phyloP scores from a whole-genome alignment of 495 filamentous ascomycete genomes.

The Hypomontagnella submonticulosa region DNA sequence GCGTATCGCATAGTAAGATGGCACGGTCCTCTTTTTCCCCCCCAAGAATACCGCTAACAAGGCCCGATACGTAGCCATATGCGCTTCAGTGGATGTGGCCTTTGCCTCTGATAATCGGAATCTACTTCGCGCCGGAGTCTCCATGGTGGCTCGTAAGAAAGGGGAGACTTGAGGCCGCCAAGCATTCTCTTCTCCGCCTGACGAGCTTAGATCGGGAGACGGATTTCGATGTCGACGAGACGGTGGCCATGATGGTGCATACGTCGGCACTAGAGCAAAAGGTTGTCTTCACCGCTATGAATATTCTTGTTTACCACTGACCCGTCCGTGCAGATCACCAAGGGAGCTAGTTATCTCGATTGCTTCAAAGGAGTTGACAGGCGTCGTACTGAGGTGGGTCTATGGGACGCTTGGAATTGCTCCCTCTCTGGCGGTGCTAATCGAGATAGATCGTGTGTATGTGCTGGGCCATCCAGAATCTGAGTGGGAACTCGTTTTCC shows the following conservation, averaged over 20 bases:
- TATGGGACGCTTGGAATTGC: not conserved
- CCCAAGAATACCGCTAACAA: conserved; percentile 16
- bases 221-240: conserved; percentile 78
- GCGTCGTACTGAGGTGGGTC: conserved; percentile 71
- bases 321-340: conserved; percentile 59
- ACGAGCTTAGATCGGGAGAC: conserved; percentile 67
- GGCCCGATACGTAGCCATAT: conserved; percentile 60
- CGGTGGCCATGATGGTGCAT: conserved; percentile 85
- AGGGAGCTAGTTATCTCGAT: conserved; percentile 75
- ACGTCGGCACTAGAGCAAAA: conserved; percentile 79
- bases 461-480: conserved; percentile 86
- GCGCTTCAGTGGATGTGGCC: conserved; percentile 91
- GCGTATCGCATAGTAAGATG: conserved; percentile 66
- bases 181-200: conserved; percentile 72
- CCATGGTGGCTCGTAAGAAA: conserved; percentile 87
- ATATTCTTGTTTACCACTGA: conserved; percentile 3
- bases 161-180: conserved; percentile 74
- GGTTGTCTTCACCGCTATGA: conserved; percentile 19
- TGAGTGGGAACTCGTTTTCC: conserved; percentile 81
- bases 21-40: not conserved
- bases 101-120: conserved; percentile 75
- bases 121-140: conserved; percentile 77
- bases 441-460: conserved; percentile 69
- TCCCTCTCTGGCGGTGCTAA: conserved; percentile 20
- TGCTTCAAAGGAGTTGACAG: conserved; percentile 80